Percentiles rank a stretch among this genome's conserved stretches.
Evolutionary conservation across 2,329 filamentous ascomycete genomes (phyloP).

Genomic region (Aspergillaceae sp.): DNA sequence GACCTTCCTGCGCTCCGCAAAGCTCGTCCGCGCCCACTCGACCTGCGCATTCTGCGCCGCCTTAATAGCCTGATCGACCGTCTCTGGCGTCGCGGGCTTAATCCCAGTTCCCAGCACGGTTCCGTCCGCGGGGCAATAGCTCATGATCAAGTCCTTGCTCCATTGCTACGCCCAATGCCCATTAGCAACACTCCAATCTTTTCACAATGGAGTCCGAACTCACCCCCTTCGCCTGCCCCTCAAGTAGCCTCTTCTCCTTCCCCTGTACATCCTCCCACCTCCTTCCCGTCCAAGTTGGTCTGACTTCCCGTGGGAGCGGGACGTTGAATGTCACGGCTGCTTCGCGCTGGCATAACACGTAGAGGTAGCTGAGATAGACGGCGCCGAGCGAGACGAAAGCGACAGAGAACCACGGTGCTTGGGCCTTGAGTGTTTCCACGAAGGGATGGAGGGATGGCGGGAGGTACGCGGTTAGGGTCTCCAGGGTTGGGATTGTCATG

Average conservation of each 20-base stretch:
- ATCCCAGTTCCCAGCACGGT: constrained; percentile 58
- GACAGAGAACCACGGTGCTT: constrained; percentile 17
- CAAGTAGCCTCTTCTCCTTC: constrained; percentile 26
- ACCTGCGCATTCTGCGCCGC: constrained; percentile 66
- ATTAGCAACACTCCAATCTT: not conserved
- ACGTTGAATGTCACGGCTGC: constrained; percentile 31
- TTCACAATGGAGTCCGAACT: constrained; percentile 9
- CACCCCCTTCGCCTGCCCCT: constrained; percentile 33
- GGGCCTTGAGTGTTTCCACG: constrained; percentile 10
- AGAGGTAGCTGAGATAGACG: constrained; percentile 25
- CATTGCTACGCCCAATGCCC: constrained; percentile 24
- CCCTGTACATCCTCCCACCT: constrained; percentile 30
- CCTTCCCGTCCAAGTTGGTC: constrained; percentile 18
- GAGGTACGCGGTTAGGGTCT: constrained; percentile 13
- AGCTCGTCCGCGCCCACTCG: constrained; percentile 69
- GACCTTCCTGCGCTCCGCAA: constrained; percentile 67
- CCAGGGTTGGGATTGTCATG: constrained; percentile 19
- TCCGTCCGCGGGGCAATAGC: constrained; percentile 72
- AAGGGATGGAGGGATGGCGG: constrained; percentile 15
- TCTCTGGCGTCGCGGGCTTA: constrained; percentile 65
- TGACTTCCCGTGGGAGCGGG: constrained; percentile 28
- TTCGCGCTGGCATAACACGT: constrained; percentile 21
- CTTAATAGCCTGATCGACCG: constrained; percentile 70
- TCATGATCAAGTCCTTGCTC: constrained; percentile 32
- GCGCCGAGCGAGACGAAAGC: constrained; percentile 22